Evolutionary conservation across 257 asterid species (phyloP).

Genomic region (Przewalskia tangutica): DNA sequence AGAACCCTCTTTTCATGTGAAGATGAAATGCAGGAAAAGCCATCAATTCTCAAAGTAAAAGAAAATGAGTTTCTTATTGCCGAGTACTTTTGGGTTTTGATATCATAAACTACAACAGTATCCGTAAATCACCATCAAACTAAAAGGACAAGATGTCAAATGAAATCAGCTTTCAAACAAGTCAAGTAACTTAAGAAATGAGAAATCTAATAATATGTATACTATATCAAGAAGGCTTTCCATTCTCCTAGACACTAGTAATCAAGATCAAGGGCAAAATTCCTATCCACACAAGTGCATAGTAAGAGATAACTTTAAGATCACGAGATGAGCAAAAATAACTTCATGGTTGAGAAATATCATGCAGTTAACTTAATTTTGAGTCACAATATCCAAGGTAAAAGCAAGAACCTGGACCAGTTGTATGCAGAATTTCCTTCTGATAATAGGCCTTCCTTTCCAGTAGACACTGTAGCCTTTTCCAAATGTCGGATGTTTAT

Average conservation of each 20-base stretch:
- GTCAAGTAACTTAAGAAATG: background rate
- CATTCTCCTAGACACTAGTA: background rate
- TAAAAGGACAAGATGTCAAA: background rate
- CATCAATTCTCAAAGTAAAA: background rate
- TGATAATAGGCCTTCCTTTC: constrained; percentile 91
- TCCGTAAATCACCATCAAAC: background rate
- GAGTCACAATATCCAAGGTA: background rate
- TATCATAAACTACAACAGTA: background rate
- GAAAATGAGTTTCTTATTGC: background rate
- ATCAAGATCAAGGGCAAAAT: background rate
- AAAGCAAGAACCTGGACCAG: constrained; percentile 77
- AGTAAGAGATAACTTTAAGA: background rate
- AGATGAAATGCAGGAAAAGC: background rate
- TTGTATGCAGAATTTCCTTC: constrained; percentile 97
- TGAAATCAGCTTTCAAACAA: background rate
- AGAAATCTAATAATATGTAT: background rate
- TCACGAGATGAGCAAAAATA: background rate
- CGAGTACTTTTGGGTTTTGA: background rate
- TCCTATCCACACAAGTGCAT: background rate
- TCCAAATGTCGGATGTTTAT: constrained; percentile 94
- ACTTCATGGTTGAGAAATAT: constrained; percentile 1
- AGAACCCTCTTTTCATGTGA: background rate
- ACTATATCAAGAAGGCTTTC: background rate
- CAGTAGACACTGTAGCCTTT: constrained; percentile 96
- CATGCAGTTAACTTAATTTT: constrained; percentile 6